A percentile compares a stretch with the other conserved stretches of the same genome.
Conservation (phyloP, 805 yeast genomes). For the Metschnikowia koreensis region DNA sequence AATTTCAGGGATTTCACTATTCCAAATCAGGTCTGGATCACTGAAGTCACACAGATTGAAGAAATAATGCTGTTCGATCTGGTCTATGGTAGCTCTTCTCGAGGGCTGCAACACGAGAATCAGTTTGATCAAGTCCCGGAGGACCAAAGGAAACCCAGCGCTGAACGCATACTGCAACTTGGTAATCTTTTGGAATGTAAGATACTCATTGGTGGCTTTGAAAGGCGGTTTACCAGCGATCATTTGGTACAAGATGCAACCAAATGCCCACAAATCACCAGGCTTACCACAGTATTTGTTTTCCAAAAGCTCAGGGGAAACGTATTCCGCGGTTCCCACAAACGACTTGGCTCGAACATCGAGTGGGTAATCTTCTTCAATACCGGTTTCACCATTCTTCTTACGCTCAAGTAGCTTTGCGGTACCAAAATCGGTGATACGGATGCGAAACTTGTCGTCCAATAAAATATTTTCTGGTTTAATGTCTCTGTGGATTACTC, state of each 20-base stretch:
- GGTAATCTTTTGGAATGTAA: slow-evolving; percentile 78
- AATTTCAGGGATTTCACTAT: slow-evolving; percentile 57
- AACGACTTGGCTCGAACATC: slow-evolving; percentile 74
- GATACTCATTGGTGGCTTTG: slow-evolving; percentile 77
- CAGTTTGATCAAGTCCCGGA: slow-evolving; percentile 64
- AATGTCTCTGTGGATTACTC: slow-evolving; percentile 77
- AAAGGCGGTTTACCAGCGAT: slow-evolving; percentile 74
- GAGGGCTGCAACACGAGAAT: slow-evolving; percentile 72
- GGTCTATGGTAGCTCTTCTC: slow-evolving; percentile 54
- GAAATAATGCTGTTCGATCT: slow-evolving; percentile 69
- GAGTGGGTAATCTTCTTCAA: slow-evolving; percentile 51
- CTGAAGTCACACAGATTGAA: slow-evolving; percentile 67
- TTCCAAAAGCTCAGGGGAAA: slow-evolving; percentile 75
- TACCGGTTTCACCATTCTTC: slow-evolving; percentile 33
- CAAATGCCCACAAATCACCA: slow-evolving; percentile 62
- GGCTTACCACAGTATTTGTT: slow-evolving; percentile 66
- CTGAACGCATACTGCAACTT: slow-evolving; percentile 72
- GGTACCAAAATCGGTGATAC: slow-evolving; percentile 83
- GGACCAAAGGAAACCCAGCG: slow-evolving; percentile 56
- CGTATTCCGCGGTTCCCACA: slow-evolving; percentile 85
- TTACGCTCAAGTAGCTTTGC: slow-evolving; percentile 66
- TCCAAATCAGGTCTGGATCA: slow-evolving; percentile 69
- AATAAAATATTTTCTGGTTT: slow-evolving; percentile 80
- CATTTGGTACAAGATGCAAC: slow-evolving; percentile 60
- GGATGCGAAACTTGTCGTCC: slow-evolving; percentile 58